Evolutionary conservation across 352 stramenopile species (phyloP).

Genomic region (Thraustotheca clavata): DNA sequence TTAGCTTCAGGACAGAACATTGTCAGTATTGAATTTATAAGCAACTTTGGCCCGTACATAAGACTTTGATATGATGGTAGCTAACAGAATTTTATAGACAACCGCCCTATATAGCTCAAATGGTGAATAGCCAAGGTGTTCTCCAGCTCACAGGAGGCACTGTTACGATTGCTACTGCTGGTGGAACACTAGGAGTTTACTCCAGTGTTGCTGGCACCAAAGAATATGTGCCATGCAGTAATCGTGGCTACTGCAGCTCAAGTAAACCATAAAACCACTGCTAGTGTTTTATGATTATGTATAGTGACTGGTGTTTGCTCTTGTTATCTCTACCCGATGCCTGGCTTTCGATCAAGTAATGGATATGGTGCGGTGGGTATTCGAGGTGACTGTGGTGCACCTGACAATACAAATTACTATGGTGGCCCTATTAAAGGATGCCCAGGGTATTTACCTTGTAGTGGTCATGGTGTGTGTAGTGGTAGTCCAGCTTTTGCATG

Average conservation of each 20-base stretch:
- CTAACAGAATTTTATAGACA: conserved; percentile 33
- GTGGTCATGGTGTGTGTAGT: conserved; percentile 56
- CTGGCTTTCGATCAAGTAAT: conserved; percentile 70
- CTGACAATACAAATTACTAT: conserved; percentile 71
- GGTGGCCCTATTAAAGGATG: conserved; percentile 48
- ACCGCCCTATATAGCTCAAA: conserved; percentile 47
- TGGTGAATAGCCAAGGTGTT: conserved; percentile 22
- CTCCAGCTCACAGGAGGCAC: conserved; percentile 36
- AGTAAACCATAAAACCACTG: conserved; percentile 26
- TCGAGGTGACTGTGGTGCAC: conserved; percentile 89
- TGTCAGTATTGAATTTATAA: conserved; percentile 54
- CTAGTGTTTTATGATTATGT: conserved; percentile 20
- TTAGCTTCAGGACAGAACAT: conserved; percentile 33
- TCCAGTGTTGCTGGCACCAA: conserved; percentile 73
- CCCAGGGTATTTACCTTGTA: conserved; percentile 59
- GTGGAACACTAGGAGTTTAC: conserved; percentile 32
- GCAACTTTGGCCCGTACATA: conserved; percentile 49
- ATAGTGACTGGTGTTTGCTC: conserved; percentile 39
- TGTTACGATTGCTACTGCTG: conserved; percentile 40
- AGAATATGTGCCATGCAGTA: conserved; percentile 83
- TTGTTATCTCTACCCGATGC: conserved; percentile 61
- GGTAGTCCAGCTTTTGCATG: conserved; percentile 47
- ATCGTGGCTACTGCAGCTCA: conserved; percentile 79
- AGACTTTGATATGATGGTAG: conserved; percentile 11
- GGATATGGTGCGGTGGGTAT: conserved; percentile 78